Conservation (phyloP, 1,284 basidiomycete genomes). For the Leccinum griseonigrum region DNA sequence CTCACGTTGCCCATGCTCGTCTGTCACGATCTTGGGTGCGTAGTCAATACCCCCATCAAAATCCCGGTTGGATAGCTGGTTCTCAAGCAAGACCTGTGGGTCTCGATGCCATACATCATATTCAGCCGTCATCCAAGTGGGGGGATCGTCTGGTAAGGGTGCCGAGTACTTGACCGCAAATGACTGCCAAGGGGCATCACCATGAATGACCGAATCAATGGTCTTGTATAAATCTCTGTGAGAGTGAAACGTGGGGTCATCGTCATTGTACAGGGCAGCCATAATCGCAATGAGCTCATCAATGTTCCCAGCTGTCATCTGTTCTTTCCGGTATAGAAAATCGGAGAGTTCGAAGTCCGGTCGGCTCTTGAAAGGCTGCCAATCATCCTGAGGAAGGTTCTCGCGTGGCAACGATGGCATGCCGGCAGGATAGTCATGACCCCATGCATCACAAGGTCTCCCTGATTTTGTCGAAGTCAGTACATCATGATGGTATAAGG, state of each 20-base stretch:
- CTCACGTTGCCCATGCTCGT: background rate
- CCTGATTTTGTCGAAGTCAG: background rate
- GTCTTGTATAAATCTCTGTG: background rate
- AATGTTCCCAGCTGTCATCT: background rate
- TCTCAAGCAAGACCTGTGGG: background rate
- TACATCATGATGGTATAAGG: background rate
- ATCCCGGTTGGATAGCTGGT: background rate
- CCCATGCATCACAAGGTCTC: background rate
- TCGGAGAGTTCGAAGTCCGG: background rate
- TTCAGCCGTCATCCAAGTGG: background rate
- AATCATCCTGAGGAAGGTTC: background rate
- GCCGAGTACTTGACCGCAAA: background rate
- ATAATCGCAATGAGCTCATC: background rate
- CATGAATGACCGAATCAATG: background rate
- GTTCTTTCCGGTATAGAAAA: background rate
- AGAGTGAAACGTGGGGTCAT: background rate
- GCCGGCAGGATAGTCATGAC: background rate
- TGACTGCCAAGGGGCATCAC: background rate
- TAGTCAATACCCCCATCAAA: background rate
- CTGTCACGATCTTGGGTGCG: background rate
- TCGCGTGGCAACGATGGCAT: background rate
- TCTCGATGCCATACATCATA: background rate
- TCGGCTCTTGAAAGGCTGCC: background rate
- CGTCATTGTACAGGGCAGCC: background rate
- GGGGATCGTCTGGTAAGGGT: background rate